Evolutionary conservation across 1,284 basidiomycete species (phyloP).

Genomic region (Testicularia cyperi): DNA sequence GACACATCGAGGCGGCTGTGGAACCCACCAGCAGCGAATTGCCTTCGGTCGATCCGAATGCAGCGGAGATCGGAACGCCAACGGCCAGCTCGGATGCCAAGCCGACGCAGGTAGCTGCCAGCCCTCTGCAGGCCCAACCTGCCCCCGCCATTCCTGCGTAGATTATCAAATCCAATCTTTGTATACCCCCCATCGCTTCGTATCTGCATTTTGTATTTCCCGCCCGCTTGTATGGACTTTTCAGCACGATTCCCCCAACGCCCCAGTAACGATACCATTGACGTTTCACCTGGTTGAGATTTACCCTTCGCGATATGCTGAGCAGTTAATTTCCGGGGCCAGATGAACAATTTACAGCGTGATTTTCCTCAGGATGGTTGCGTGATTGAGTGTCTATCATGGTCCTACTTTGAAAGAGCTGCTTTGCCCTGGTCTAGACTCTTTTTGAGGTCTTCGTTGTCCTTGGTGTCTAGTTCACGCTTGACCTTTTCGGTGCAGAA

Average conservation of each 20-base stretch:
- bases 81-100: no score
- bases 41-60: no score
- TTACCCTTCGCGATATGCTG: no score
- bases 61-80: no score
- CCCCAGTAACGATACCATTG: no score
- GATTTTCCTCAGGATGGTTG: neutral
- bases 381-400: neutral
- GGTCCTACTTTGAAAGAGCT: slow-evolving; percentile 12
- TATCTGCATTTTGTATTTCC: no score
- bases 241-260: no score
- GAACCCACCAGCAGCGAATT: neutral
- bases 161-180: no score
- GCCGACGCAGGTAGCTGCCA: no score
- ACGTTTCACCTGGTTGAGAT: no score
- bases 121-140: neutral
- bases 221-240: neutral
- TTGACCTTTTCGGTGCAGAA: slow-evolving; percentile 54
- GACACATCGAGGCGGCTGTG: neutral
- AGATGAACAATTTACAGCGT: neutral
- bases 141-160: no score
- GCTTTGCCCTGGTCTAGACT: slow-evolving; percentile 13
- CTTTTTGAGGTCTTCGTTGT: slow-evolving; percentile 7
- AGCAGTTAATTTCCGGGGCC: neutral
- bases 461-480: slow-evolving; percentile 24
- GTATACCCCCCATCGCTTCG: no score